phyloP scores from a whole-genome alignment of 352 stramenopile species.

The Globisporangium polare region DNA sequence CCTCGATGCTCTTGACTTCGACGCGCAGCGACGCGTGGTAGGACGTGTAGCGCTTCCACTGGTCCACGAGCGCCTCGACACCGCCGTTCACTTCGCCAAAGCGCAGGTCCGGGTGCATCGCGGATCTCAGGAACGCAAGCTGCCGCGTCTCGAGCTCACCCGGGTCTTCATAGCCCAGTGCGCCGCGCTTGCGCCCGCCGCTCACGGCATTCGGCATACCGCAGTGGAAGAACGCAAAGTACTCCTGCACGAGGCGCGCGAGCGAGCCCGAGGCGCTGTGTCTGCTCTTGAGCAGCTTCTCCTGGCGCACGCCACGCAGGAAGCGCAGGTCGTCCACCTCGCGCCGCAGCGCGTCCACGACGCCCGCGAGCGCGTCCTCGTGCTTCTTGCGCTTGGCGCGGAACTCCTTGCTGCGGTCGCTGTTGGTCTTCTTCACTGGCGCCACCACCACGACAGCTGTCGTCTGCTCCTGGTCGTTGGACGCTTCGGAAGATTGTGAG shows the following conservation, averaged over 20 bases:
- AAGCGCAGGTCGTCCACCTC: slow-evolving; percentile 46
- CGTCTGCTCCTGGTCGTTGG: background rate
- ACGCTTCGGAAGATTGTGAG: background rate
- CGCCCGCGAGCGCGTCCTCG: slow-evolving; percentile 30
- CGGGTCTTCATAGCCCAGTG: slow-evolving; percentile 7
- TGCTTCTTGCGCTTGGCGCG: slow-evolving; percentile 49
- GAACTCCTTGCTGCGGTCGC: slow-evolving; percentile 56
- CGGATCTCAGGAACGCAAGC: slow-evolving; percentile 26
- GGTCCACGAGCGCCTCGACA: slow-evolving; percentile 27
- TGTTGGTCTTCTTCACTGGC: slow-evolving; percentile 69
- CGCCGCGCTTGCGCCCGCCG: slow-evolving; percentile 30
- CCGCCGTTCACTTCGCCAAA: slow-evolving; percentile 22
- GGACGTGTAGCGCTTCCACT: slow-evolving; percentile 43
- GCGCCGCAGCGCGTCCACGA: slow-evolving; percentile 35
- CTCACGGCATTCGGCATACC: slow-evolving; percentile 26
- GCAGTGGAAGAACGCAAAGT: slow-evolving; percentile 45
- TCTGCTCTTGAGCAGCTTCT: slow-evolving; percentile 30
- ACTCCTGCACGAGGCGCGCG: slow-evolving; percentile 35
- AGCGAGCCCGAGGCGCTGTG: slow-evolving; percentile 38
- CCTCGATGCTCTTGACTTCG: slow-evolving; percentile 34
- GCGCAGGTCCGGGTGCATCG: slow-evolving; percentile 38
- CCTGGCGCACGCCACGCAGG: slow-evolving; percentile 33
- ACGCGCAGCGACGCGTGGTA: slow-evolving; percentile 31
- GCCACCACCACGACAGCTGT: background rate
- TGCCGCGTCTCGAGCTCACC: slow-evolving; percentile 24